Evolutionary conservation across 2,329 filamentous ascomycete genomes (phyloP).

Genomic region (Claviceps arundinis): DNA sequence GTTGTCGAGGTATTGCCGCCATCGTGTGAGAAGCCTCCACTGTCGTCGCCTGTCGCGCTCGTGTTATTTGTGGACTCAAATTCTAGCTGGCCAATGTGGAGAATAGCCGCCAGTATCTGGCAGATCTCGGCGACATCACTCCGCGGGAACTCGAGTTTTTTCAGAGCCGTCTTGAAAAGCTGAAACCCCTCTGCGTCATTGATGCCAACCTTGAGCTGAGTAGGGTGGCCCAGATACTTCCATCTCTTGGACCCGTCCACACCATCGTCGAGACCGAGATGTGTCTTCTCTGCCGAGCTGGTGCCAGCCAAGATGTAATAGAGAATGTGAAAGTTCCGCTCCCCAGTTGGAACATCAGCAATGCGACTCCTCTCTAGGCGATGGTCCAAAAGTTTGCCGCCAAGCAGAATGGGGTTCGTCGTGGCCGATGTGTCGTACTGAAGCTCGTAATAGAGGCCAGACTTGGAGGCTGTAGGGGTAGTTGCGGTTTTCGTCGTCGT

Average conservation of each 20-base stretch:
- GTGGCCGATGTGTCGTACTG: constrained; percentile 88
- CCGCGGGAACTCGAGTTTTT: constrained; percentile 86
- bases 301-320: constrained; percentile 94
- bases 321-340: constrained; percentile 89
- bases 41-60: constrained; percentile 70
- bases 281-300: constrained; percentile 75
- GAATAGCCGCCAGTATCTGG: constrained; percentile 80
- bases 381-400: constrained; percentile 89
- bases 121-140: constrained; percentile 94
- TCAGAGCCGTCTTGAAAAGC: constrained; percentile 89
- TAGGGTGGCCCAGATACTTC: constrained; percentile 93
- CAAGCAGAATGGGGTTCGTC: constrained; percentile 75
- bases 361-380: constrained; percentile 85
- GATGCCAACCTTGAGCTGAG: constrained; percentile 91
- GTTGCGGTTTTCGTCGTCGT: constrained; percentile 96
- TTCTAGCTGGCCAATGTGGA: constrained; percentile 96
- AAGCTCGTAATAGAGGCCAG: constrained; percentile 87
- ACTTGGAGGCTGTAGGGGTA: constrained; percentile 88
- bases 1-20: constrained; percentile 74
- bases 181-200: constrained; percentile 94
- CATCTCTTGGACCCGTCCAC: constrained; percentile 59
- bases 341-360: constrained; percentile 81
- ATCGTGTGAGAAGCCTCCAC: constrained; percentile 91
- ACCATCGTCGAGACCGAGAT: constrained; percentile 51
- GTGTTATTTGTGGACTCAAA: constrained; percentile 77